Percentiles rank a stretch among this genome's conserved stretches.
Evolutionary conservation across 108 stramenopile species (phyloP).

Genomic region (Conticribra guillardii): DNA sequence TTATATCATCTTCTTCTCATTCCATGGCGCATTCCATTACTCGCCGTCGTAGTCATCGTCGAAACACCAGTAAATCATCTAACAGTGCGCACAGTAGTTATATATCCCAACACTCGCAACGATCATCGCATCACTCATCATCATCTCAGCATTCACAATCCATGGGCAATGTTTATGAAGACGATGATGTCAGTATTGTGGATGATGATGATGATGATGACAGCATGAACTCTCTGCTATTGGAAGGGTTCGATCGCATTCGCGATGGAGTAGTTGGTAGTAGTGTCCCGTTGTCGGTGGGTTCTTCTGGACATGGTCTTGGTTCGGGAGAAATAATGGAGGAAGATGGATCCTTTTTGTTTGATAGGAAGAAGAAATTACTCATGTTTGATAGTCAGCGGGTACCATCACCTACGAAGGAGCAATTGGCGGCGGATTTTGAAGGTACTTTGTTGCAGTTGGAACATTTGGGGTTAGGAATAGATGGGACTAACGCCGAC

Average conservation of each 20-base stretch:
- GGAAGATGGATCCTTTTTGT: slow-evolving; percentile 2
- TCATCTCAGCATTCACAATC: background rate
- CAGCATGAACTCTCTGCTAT: slow-evolving; percentile 22
- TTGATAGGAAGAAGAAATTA: background rate
- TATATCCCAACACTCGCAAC: too few relatives aligned
- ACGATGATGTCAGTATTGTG: background rate
- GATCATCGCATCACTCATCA: slow-evolving; percentile 2
- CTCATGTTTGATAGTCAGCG: background rate
- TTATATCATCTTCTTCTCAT: slow-evolving; percentile 16
- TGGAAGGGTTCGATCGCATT: slow-evolving; percentile 9
- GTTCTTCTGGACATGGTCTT: background rate
- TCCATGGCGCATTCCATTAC: slow-evolving; percentile 6
- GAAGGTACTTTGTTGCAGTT: slow-evolving; percentile 20
- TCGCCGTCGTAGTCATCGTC: slow-evolving; percentile 2
- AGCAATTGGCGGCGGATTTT: slow-evolving; percentile 20
- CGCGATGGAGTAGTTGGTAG: background rate
- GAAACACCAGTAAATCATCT: background rate
- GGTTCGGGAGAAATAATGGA: background rate
- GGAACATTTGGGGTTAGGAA: slow-evolving; percentile 18
- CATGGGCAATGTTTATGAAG: background rate
- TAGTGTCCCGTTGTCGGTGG: slow-evolving; percentile 1
- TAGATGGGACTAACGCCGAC: slow-evolving; percentile 5
- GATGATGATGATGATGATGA: slow-evolving; percentile 15
- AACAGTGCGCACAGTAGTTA: too few relatives aligned
- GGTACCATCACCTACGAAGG: too few relatives aligned